Evolutionary conservation across 2,329 filamentous ascomycete genomes (phyloP).

Genomic region (Fusarium sp.): DNA sequence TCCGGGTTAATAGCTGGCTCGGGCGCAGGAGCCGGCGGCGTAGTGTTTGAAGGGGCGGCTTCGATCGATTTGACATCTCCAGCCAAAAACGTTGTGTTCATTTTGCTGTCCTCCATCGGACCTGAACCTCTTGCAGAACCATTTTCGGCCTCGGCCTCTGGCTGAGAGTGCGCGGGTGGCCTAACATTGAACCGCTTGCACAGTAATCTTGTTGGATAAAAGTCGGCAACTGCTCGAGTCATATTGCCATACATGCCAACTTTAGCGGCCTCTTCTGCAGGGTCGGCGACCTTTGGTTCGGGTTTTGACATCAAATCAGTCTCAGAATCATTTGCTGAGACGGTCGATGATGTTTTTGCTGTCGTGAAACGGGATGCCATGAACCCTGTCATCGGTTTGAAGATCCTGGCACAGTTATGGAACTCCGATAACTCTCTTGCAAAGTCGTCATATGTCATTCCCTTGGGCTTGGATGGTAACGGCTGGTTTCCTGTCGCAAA

Average conservation of each 20-base stretch:
- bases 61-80: conserved; percentile 34
- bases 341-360: conserved; percentile 62
- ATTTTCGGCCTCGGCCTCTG: conserved; percentile 58
- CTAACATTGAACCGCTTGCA: conserved; percentile 96
- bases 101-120: conserved; percentile 30
- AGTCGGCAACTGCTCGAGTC: conserved; percentile 79
- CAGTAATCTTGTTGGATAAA: conserved; percentile 85
- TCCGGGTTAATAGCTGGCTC: conserved; percentile 69
- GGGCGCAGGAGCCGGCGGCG: conserved; percentile 12
- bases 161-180: conserved; percentile 76
- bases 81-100: conserved; percentile 6
- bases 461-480: conserved; percentile 63
- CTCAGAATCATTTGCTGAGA: conserved; percentile 37
- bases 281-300: conserved; percentile 64
- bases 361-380: conserved; percentile 96
- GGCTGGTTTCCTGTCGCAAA: conserved; percentile 64
- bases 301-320: conserved; percentile 49
- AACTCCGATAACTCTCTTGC: conserved; percentile 84
- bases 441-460: conserved; percentile 77
- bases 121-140: conserved; percentile 27
- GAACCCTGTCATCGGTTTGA: conserved; percentile 89
- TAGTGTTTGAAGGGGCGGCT: conserved; percentile 8
- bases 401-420: conserved; percentile 73
- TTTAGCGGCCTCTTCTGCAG: conserved; percentile 86
- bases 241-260: conserved; percentile 93